phyloP scores from a whole-genome alignment of 2,329 filamentous ascomycete species.

The Leptographium lundbergii region DNA sequence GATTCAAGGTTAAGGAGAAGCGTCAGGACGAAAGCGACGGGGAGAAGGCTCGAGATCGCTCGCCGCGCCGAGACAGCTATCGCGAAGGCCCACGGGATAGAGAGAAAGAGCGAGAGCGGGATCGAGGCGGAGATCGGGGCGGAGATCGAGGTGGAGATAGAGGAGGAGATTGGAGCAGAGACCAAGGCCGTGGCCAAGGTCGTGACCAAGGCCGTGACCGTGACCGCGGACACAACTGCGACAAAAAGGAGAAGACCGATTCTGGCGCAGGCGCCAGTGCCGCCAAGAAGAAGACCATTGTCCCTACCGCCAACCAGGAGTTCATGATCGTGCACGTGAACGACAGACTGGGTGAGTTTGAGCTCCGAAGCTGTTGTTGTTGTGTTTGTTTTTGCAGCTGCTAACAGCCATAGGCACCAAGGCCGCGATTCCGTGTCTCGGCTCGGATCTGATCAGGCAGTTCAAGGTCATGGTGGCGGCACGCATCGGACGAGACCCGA shows the following conservation, averaged over 20 bases:
- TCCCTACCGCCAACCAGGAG: conserved; percentile 5
- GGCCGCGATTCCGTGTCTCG: conserved; percentile 78
- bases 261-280: conserved; percentile 11
- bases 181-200: conserved; percentile 14
- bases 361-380: not conserved
- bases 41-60: conserved; percentile 27
- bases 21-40: conserved; percentile 30
- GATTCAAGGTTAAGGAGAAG: conserved; percentile 48
- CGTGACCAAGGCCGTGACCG: conserved; percentile 18
- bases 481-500: conserved; percentile 74
- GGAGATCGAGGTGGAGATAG: conserved; percentile 18
- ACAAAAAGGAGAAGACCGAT: not conserved
- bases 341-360: conserved; percentile 56
- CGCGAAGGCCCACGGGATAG: not conserved
- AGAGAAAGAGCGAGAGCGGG: conserved; percentile 19
- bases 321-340: conserved; percentile 89
- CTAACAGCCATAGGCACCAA: conserved; percentile 49
- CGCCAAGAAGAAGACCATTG: conserved; percentile 37
- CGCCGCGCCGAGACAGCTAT: conserved; percentile 18
- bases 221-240: conserved; percentile 6
- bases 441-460: conserved; percentile 69
- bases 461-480: conserved; percentile 90
- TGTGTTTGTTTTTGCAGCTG: not conserved
- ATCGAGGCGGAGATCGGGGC: conserved; percentile 9
- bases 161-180: conserved; percentile 15